Conservation (phyloP, 75 land plant genomes). For the Sequoiadendron giganteum region DNA sequence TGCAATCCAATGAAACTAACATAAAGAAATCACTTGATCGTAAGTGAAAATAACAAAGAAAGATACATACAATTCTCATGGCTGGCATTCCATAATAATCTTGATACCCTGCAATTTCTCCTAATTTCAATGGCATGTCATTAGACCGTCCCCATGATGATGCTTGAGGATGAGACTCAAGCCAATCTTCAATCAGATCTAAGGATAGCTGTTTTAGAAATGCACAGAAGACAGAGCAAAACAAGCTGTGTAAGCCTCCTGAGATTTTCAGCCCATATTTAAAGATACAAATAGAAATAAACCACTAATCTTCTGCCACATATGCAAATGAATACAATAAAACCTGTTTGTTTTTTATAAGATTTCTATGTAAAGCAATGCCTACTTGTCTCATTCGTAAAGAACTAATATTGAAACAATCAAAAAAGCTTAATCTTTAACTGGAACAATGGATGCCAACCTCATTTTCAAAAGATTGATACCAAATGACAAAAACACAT, state of each 20-base stretch:
- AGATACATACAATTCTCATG: constrained; percentile 45
- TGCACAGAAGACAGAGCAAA: not conserved
- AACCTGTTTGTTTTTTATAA: not conserved
- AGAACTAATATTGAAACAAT: not conserved
- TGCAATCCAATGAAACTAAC: not conserved
- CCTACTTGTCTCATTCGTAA: not conserved
- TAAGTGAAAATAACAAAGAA: not conserved
- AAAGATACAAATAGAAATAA: not conserved
- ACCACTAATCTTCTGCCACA: not conserved
- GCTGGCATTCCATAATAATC: constrained; percentile 53
- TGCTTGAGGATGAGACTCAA: constrained; percentile 30
- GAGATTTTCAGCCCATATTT: not conserved
- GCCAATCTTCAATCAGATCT: constrained; percentile 70
- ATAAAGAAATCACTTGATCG: not conserved
- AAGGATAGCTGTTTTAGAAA: constrained; percentile 48
- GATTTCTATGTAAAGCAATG: not conserved
- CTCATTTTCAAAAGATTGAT: not conserved
- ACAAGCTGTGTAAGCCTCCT: not conserved
- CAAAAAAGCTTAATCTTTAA: not conserved
- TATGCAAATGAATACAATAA: not conserved
- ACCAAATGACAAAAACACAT: not conserved
- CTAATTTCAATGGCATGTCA: constrained; percentile 22
- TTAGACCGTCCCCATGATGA: constrained; percentile 13
- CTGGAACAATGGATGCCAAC: not conserved
- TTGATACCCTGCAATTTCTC: constrained; percentile 51